Base-by-base conservation (phyloP, 83 land plant genomes). In the Picea engelmannii region DNA sequence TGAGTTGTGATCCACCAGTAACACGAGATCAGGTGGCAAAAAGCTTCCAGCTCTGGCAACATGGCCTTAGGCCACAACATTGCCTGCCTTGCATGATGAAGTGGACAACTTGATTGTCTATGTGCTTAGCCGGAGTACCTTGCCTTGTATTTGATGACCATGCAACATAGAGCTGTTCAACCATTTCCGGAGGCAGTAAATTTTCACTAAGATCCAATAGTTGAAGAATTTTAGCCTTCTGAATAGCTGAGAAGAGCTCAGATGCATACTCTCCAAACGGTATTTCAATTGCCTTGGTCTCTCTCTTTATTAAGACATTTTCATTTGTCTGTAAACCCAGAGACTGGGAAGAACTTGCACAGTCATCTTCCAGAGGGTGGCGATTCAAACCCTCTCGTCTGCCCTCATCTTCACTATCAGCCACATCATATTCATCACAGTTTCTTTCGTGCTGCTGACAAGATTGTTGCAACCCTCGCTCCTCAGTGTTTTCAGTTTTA, bases 371-470 rank as follows among this genome's bases (percentile, higher is more conserved):
- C 25, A 23, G 76, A 18, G 21, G 20, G 15, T 2, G 0, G n/a
- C n/a, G 2, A 78, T 83, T 42, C 80, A 79, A 23, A 74, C 66
- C n/a, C 47, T 44, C 40, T 68, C 80, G 77, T 62, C 84, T 69
- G 35, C 49, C 80, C 68, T 89, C 91, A 62, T 93, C 95, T 67
- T 93, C 93, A 62, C 92, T 89, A 58, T 93, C 93, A 62, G 95
- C 89, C 75, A 89, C 92, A 75, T 87, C 90, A n/a, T n/a, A n/a
- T 25, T 81, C 61, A 76, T 78, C 60, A 60, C 15, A 62, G 9
- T 24, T 75, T 52, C 20, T 52, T 2, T 17, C 61, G 24, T 24
- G 10, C 61, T 15, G 23, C 61, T 75, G 52, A 75, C 2, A 13
- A 23, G 35, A 12, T 5, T 24, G 60, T 75, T 15, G 78, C 13